Conservation (phyloP, 306 rosid species). For the Castanea sativa region DNA sequence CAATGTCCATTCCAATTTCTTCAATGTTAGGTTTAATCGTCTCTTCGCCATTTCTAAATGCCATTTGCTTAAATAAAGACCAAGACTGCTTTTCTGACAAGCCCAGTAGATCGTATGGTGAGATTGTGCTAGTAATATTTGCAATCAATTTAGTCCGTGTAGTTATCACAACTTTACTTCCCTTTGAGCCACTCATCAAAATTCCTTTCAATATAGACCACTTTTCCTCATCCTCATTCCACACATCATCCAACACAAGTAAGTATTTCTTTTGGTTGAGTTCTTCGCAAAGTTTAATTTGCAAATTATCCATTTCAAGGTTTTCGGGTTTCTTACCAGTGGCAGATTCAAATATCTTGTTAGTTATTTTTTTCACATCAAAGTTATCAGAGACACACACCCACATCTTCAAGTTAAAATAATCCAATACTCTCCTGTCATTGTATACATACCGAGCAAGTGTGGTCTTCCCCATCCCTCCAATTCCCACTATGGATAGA, state of each 20-base stretch:
- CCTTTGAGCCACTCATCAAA: neutral
- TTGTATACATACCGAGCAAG: neutral
- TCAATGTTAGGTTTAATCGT: neutral
- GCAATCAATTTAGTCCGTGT: neutral
- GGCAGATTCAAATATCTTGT: neutral
- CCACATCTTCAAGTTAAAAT: too few relatives aligned
- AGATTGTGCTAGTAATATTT: neutral
- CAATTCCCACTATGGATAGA: neutral
- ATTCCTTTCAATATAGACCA: neutral
- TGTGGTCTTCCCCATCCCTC: neutral
- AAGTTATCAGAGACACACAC: neutral
- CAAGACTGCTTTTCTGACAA: neutral
- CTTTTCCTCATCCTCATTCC: neutral
- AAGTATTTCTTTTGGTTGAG: neutral
- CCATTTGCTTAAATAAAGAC: too few relatives aligned
- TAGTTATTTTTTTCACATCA: neutral
- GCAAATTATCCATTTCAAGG: too few relatives aligned
- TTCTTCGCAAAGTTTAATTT: too few relatives aligned
- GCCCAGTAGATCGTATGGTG: neutral
- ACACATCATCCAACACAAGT: slow-evolving; percentile 1
- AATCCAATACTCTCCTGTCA: too few relatives aligned
- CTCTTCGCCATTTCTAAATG: neutral
- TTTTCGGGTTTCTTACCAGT: neutral
- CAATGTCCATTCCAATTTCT: neutral
- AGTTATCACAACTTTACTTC: neutral